Base-by-base conservation (phyloP, 371 early-diverging fungal species). In the Batrachochytrium dendrobatidis region DNA sequence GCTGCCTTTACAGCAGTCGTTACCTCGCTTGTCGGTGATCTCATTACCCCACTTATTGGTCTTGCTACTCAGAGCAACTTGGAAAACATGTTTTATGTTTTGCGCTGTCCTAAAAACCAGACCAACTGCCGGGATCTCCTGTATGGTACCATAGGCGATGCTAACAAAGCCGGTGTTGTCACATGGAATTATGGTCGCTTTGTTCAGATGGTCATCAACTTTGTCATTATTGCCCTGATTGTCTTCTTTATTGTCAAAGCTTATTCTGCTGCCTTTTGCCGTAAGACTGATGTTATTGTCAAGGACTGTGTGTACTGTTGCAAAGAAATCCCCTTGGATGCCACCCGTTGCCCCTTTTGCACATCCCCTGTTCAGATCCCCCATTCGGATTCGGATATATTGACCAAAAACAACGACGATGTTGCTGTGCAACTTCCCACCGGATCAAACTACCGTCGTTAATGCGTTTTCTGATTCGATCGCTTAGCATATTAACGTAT, bases 1-100 rank as follows among this genome's bases (percentile, higher is more conserved):
- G 66, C 72, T 34, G 74, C 77, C 17, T 80, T 80, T 65, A 70
- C 69, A 3, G 57, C 66, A 17, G 54, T 74, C 30, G 74, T 72
- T 25, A 64, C 18, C 43, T 67, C 66, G 8, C n/a, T 72, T 5
- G 68, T 70, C 35, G 51, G 60, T 28, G 73, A 72, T 53, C 28
- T 73, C n/a, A 46, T 73, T 53, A 59, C 66, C 30, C 72, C 69
- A 31, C 12, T 66, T 44, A 33, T 69, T 4, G 50, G 39, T n/a
- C 45, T 71, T 51, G 51, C 61, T 25, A 15, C 43, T 8, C 22
- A 28, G 18, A 4, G 32, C 18, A 53, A 48, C 26, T 56, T 68
- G 20, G 35, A 65, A 18, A 34, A 65, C 52, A 35, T n/a, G n/a
- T n/a, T n/a, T n/a, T n/a, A n/a, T n/a, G n/a, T n/a, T n/a, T n/a